Conservation (phyloP, 805 yeast genomes). For the Huiozyma sinensis region DNA sequence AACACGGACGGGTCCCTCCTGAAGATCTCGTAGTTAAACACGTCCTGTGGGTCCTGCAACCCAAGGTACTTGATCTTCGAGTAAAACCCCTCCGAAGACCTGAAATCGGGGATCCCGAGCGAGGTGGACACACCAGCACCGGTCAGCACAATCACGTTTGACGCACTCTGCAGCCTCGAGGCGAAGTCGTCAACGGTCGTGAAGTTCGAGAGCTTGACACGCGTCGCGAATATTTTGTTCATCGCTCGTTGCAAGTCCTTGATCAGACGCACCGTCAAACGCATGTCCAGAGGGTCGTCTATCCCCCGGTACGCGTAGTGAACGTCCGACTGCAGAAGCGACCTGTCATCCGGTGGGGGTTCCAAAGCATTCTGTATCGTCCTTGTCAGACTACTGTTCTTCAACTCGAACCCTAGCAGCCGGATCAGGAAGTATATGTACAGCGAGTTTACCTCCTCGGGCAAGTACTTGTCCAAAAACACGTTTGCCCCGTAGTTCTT, state of each 20-base stretch:
- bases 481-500: conserved; percentile 48
- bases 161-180: conserved; percentile 41
- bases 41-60: conserved; percentile 80
- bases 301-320: conserved; percentile 9
- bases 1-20: conserved; percentile 66
- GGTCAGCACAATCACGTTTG: conserved; percentile 61
- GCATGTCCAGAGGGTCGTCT: conserved; percentile 33
- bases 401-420: conserved; percentile 48
- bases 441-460: conserved; percentile 46
- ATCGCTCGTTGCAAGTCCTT: conserved; percentile 52
- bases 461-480: conserved; percentile 53
- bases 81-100: conserved; percentile 79
- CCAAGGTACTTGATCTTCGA: conserved; percentile 57
- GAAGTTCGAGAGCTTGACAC: conserved; percentile 45
- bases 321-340: conserved; percentile 5
- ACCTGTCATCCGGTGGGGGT: too few relatives aligned
- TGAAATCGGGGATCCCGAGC: conserved; percentile 83
- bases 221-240: conserved; percentile 44
- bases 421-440: conserved; percentile 48
- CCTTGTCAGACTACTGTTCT: conserved; percentile 13
- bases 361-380: not conserved
- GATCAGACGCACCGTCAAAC: conserved; percentile 37
- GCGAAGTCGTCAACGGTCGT: conserved; percentile 50
- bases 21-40: conserved; percentile 63
- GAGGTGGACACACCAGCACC: conserved; percentile 93